Base-by-base conservation (phyloP, 2,329 filamentous ascomycete species). In the Simplicillium aogashimaense region DNA sequence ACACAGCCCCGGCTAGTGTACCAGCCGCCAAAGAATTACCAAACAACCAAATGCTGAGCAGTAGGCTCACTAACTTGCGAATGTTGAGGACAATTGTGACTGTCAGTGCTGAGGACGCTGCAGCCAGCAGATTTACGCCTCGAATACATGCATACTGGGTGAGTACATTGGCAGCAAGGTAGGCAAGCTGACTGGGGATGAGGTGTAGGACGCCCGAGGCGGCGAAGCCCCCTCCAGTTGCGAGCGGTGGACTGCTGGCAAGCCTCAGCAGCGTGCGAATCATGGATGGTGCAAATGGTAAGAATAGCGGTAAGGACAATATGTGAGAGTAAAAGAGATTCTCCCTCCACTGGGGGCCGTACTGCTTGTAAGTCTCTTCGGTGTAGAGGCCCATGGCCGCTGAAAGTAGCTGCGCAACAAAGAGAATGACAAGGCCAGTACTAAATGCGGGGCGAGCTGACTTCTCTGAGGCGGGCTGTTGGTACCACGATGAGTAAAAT, bases 21-120 rank as follows among this genome's bases (percentile, higher is more conserved):
- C 86, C 82, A 1, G 70, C 64, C 11, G 83, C 78, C 47, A 98
- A 68, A 31, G 74, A 64, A 57, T 98, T 95, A 5, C 90, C 92
- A 63, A 98, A 98, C 2, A 98, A 62, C 75, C 88, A 90, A 43
- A 97, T 94, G 51, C 89, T 95, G 43, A 97, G 60, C 45, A 97
- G 66, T 45, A 97, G 74, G 53, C 89, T 95, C 41, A 95, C 83
- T 15, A 98, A 69, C 63, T 98, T 98, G 50, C 92, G 77, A 44
- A 98, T 85, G 58, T 97, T 98, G 44, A 98, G 70, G 36, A 97
- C 88, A 51, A 98, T 94, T 2, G 90, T 95, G 17, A 98, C 92
- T 1, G 92, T 97, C 41, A 98, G 72, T 0, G 92, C 94, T 3
- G 89, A 90, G 3, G 86, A 86, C 40, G 82, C 83, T 1, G 90